A percentile compares a stretch with the other conserved stretches of the same genome.
These are phyloP conservation scores for Neopestalotiopsis sp. DNA, from an alignment of 2,329 filamentous ascomycete species.

Conservation along the genomic window DNA sequence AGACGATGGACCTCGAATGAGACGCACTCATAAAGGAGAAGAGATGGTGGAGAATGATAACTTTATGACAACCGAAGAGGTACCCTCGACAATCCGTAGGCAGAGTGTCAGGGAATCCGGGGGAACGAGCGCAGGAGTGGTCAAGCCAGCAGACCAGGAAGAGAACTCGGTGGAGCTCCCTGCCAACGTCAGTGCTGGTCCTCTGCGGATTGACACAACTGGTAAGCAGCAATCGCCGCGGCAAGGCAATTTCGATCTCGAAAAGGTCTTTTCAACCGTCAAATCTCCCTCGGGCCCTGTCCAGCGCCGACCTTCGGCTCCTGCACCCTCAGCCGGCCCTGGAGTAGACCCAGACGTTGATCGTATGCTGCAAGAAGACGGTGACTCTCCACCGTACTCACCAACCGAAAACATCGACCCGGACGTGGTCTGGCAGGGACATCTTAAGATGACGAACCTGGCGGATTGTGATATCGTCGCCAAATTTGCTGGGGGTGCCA, in stretches of 20 bases:
- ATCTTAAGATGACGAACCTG: conserved; percentile 76
- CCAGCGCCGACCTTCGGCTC: conserved; percentile 55
- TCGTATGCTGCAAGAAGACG: conserved; percentile 82
- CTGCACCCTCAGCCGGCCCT: conserved; percentile 56
- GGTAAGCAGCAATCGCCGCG: conserved; percentile 53
- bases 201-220: conserved; percentile 52
- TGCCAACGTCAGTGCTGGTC: conserved; percentile 35
- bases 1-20: conserved; percentile 76
- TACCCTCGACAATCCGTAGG: conserved; percentile 42
- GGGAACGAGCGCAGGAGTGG: conserved; percentile 20
- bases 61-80: conserved; percentile 43
- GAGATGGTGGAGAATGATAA: conserved; percentile 83
- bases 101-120: conserved; percentile 39
- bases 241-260: conserved; percentile 76
- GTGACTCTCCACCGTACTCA: conserved; percentile 81
- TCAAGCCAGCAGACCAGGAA: conserved; percentile 24
- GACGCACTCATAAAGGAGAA: conserved; percentile 93
- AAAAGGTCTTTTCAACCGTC: conserved; percentile 83
- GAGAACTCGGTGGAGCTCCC: conserved; percentile 34
- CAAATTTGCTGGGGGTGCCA: conserved; percentile 83
- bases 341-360: conserved; percentile 89
- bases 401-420: conserved; percentile 78
- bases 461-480: conserved; percentile 79
- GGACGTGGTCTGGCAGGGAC: conserved; percentile 79
- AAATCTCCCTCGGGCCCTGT: conserved; percentile 69